Conservation (phyloP, 1,284 basidiomycete genomes). For the Cryptococcus depauperatus region DNA sequence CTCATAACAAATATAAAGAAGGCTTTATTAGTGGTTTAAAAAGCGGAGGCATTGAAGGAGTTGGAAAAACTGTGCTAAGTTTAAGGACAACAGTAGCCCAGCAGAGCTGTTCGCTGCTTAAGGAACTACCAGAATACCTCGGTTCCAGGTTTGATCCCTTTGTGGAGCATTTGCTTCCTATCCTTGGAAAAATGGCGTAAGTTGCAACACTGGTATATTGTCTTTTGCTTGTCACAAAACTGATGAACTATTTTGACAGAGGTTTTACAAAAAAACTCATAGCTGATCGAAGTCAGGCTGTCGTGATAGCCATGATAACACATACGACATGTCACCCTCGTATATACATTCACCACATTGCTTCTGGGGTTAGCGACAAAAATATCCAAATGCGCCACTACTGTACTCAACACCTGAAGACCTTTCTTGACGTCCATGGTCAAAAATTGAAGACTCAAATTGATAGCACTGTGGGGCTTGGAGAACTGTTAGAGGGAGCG, state of each 20-base stretch:
- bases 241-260: slow-evolving; percentile 30
- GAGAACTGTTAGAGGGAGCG: slow-evolving; percentile 63
- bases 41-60: slow-evolving; percentile 67
- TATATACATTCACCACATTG: slow-evolving; percentile 62
- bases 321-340: slow-evolving; percentile 67
- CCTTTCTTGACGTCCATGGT: slow-evolving; percentile 64
- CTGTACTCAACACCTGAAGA: slow-evolving; percentile 58
- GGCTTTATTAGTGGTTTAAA: slow-evolving; percentile 68
- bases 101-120: slow-evolving; percentile 69
- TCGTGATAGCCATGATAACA: slow-evolving; percentile 60
- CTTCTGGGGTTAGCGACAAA: slow-evolving; percentile 71
- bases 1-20: slow-evolving; percentile 63
- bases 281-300: slow-evolving; percentile 74
- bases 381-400: slow-evolving; percentile 69
- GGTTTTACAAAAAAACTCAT: slow-evolving; percentile 92
- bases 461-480: slow-evolving; percentile 54
- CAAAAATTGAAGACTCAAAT: slow-evolving; percentile 56
- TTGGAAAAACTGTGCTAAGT: slow-evolving; percentile 79
- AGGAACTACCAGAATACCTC: slow-evolving; percentile 64
- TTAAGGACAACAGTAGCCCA: slow-evolving; percentile 84
- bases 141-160: slow-evolving; percentile 66
- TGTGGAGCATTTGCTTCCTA: slow-evolving; percentile 64
- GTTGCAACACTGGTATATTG: too few species aligned
- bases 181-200: slow-evolving; percentile 68
- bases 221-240: neutral